Percentiles rank a stretch among this genome's conserved stretches.
These are phyloP conservation scores for Rhizophlyctis rosea DNA, from an alignment of 192 early-diverging fungal species.

Conservation along the genomic window DNA sequence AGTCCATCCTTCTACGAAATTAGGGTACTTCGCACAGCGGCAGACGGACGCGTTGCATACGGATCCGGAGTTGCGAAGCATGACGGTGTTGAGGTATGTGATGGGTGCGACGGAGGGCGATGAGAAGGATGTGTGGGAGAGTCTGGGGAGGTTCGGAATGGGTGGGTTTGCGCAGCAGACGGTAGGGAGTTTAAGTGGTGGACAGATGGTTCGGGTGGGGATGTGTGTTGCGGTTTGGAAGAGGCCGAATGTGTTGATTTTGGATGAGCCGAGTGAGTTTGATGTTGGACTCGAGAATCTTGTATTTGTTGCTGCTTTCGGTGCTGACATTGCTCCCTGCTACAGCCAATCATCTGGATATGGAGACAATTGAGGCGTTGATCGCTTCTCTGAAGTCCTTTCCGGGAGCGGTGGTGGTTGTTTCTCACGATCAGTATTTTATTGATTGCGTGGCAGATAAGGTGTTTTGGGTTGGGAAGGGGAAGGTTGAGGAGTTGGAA, in stretches of 20 bases:
- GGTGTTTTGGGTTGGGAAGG: constrained; percentile 45
- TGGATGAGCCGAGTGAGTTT: constrained; percentile 58
- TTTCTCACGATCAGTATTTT: constrained; percentile 89
- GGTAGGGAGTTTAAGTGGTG: constrained; percentile 71
- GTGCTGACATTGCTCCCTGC: constrained; percentile 37
- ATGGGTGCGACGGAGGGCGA: too few relatives aligned
- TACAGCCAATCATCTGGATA: constrained; percentile 89
- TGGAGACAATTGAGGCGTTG: constrained; percentile 76
- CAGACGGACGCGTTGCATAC: constrained; percentile 72
- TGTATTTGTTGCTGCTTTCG: too few relatives aligned
- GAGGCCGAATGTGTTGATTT: constrained; percentile 68
- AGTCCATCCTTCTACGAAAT: constrained; percentile 57
- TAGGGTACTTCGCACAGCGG: constrained; percentile 86
- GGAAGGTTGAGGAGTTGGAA: constrained; percentile 51
- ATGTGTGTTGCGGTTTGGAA: too few relatives aligned
- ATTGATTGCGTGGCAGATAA: constrained; percentile 59
- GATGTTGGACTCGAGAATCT: neutral
- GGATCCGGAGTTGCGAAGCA: too few relatives aligned
- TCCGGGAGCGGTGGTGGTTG: constrained; percentile 72
- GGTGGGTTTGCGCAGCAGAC: constrained; percentile 49
- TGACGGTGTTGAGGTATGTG: constrained; percentile 46
- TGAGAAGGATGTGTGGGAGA: constrained; percentile 65
- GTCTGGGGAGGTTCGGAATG: constrained; percentile 79
- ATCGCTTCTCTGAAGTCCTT: constrained; percentile 67
- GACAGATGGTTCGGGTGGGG: constrained; percentile 76